These are phyloP conservation scores for Leucocoprinus sp. DNA, from an alignment of 768 basidiomycete genomes.

Conservation along the genomic window DNA sequence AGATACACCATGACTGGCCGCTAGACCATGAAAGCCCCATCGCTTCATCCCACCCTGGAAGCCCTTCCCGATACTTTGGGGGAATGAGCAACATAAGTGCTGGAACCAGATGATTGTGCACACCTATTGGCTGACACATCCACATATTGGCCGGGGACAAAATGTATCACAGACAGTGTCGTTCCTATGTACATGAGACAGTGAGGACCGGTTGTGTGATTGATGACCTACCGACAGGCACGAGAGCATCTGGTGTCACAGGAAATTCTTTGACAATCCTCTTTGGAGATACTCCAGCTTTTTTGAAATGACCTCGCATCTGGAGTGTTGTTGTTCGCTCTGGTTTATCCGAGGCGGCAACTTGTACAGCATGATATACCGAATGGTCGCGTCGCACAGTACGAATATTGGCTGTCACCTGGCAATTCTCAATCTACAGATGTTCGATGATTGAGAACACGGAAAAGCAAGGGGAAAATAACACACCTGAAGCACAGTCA, in stretches of 20 bases:
- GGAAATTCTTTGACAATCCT: constrained; percentile 81
- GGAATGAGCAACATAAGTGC: neutral
- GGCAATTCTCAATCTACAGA: constrained; percentile 73
- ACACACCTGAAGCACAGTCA: constrained; percentile 88
- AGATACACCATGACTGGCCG: constrained; percentile 94
- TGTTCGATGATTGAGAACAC: constrained; percentile 6
- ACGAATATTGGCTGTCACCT: constrained; percentile 75
- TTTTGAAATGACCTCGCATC: constrained; percentile 86
- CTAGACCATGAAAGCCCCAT: constrained; percentile 86
- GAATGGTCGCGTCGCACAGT: constrained; percentile 57
- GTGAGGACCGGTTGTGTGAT: too few species aligned
- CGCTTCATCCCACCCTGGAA: constrained; percentile 97
- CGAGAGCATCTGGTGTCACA: constrained; percentile 81
- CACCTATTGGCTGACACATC: constrained; percentile 90
- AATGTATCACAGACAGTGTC: constrained; percentile 83
- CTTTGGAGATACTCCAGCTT: constrained; percentile 77
- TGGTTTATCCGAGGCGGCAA: constrained; percentile 74
- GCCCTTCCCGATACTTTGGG: constrained; percentile 84
- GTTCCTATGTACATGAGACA: constrained; percentile 54
- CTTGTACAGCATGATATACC: constrained; percentile 87
- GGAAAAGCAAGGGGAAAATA: constrained; percentile 6
- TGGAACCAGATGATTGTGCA: constrained; percentile 23
- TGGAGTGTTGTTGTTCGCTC: constrained; percentile 65
- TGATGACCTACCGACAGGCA: constrained; percentile 74
- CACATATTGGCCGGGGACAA: constrained; percentile 94